These are phyloP conservation scores for Diaporthe vexans DNA, from an alignment of 2,329 filamentous ascomycete species.

Conservation along the genomic window DNA sequence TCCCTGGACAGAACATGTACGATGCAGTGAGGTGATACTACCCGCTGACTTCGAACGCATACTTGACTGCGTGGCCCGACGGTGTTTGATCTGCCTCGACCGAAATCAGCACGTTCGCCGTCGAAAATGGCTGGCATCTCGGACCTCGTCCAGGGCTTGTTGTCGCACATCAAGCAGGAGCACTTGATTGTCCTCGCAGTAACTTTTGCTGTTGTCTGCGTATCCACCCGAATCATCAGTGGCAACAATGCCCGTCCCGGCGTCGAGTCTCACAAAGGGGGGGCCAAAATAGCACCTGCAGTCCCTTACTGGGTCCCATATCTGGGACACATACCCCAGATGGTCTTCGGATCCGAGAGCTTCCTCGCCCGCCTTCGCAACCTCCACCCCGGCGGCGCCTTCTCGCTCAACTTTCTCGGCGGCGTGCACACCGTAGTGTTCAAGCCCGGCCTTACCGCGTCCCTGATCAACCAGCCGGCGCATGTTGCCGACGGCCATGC, in stretches of 20 bases:
- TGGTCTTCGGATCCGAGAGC: slow-evolving; percentile 48
- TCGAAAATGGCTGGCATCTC: slow-evolving; percentile 23
- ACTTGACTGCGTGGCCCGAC: background rate
- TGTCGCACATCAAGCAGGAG: slow-evolving; percentile 30
- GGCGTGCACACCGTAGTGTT: slow-evolving; percentile 53
- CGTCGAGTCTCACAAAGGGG: background rate
- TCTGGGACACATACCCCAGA: slow-evolving; percentile 53
- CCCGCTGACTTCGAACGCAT: background rate
- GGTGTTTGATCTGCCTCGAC: background rate
- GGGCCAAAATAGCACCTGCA: slow-evolving; percentile 25
- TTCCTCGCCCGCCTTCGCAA: slow-evolving; percentile 51
- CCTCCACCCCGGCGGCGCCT: slow-evolving; percentile 52
- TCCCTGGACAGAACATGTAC: background rate
- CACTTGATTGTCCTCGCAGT: slow-evolving; percentile 21
- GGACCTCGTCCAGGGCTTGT: slow-evolving; percentile 2
- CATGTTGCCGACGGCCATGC: slow-evolving; percentile 48
- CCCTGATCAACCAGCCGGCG: slow-evolving; percentile 49
- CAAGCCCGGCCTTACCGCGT: slow-evolving; percentile 49
- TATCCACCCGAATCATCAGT: slow-evolving; percentile 39
- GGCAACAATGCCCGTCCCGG: slow-evolving; percentile 15
- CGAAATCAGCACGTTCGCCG: background rate
- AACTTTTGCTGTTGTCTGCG: slow-evolving; percentile 37
- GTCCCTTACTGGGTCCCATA: slow-evolving; percentile 54
- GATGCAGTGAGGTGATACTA: background rate
- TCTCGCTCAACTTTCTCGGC: slow-evolving; percentile 52